Conservation (phyloP, 345 rosid species). For the Salix dunnii region DNA sequence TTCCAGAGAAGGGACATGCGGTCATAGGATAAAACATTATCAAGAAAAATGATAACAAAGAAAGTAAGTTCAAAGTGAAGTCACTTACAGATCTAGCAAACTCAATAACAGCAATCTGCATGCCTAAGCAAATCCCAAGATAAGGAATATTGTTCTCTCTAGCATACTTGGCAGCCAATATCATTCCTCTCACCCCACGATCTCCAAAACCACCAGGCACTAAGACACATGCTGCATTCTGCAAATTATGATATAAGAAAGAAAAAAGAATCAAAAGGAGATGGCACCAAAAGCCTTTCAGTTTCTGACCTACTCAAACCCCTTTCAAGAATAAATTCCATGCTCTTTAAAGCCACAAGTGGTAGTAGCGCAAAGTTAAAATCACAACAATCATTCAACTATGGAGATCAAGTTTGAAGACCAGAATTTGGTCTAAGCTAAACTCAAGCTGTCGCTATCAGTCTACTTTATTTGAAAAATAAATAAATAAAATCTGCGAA, state of each 20-base stretch:
- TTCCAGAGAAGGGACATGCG: conserved; percentile 8
- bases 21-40: background rate
- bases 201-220: conserved; percentile 38
- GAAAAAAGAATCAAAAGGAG: background rate
- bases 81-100: conserved; percentile 41
- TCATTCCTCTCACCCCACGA: conserved; percentile 37
- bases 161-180: conserved; percentile 37
- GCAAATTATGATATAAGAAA: conserved; percentile 2
- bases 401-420: background rate
- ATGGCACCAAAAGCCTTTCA: background rate
- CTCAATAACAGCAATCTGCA: conserved; percentile 36
- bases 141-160: conserved; percentile 34
- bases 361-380: background rate
- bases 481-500: background rate
- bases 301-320: background rate
- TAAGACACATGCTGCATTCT: conserved; percentile 31
- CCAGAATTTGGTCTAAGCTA: background rate
- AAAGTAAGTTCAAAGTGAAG: conserved; percentile 5
- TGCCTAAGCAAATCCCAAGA: conserved; percentile 37
- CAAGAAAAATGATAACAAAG: background rate
- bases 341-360: background rate
- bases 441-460: background rate
- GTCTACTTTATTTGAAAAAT: background rate
- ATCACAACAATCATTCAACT: background rate
- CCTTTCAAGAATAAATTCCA: background rate